Evolutionary conservation across 106 monocot species (phyloP), one percentile per base, ranked within the genome.

Genomic region (Dendrobium chrysotoxum): DNA sequence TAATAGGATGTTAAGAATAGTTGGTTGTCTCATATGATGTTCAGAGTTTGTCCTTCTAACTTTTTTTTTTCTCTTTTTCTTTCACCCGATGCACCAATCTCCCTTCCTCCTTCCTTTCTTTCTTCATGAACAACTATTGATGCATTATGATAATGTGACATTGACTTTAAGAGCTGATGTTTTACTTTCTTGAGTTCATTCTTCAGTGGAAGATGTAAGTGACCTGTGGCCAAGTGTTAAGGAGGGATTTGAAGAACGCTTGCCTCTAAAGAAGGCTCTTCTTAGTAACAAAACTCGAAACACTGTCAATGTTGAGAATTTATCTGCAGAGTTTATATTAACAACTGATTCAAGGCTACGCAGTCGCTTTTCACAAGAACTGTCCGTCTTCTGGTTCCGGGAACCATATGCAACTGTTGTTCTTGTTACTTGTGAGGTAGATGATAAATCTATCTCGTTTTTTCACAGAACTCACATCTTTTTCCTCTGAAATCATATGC

Each of bases 331-430:
- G 81, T 99, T 99, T 78, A 94, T 99, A 58, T 81, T 91, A 68
- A 99, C 98, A 4, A 99, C 98, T 46, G 98, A 99, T 81, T 73
- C 95, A 57, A 89, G 95, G 83, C 84, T 99, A 38, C 91, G 98
- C 16, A 99, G 95, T 53, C 92, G 98, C n/a, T 95, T 95, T 77
- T 92, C 98, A n/a, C 98, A 99, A 84, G 98, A 99, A 76, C 95
- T 91, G 45, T 91, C 90, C n/a, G 53, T 95, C 17, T 99, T 99
- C 73, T 99, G 95, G 92, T 99, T 99, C 78, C 85, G 98, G 46
- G 98, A 99, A 81, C 98, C 98, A 55, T 99, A 99, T 86, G 95
- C 95, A 28, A 99, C 95, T 64, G 61, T 95, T 75, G 85, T 99
- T 84, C 91, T 99, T 84, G 98, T 95, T 83, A 91, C 91, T 79